Conservation (phyloP, 139 green algal species). For the Chlorella sp. region DNA sequence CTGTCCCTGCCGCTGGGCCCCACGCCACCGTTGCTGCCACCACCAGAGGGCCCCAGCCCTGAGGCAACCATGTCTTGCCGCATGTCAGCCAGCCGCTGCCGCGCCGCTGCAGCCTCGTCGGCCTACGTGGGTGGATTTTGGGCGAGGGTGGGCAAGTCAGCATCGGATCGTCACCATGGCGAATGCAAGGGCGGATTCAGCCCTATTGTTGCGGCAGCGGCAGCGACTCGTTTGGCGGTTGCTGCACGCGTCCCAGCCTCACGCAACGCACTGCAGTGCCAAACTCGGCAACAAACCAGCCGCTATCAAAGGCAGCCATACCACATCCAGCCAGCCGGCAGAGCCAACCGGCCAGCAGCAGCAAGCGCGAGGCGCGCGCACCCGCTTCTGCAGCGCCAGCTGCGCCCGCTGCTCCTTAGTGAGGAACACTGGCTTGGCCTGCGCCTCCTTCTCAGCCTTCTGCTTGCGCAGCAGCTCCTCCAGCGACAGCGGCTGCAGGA, state of each 20-base stretch:
- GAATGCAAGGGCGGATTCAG: no score
- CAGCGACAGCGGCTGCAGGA: constrained; percentile 83
- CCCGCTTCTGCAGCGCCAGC: constrained; percentile 76
- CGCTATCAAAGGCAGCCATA: no score
- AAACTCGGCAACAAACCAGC: no score
- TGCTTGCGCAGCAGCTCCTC: constrained; percentile 91
- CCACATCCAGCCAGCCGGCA: no score
- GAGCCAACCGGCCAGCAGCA: no score
- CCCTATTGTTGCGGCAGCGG: no score
- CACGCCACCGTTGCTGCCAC: background rate
- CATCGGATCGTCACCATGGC: no score
- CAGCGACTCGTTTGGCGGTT: no score
- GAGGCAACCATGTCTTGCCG: constrained; percentile 23
- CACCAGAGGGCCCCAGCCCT: background rate
- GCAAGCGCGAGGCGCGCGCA: no score
- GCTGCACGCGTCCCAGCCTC: no score
- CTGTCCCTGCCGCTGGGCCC: background rate
- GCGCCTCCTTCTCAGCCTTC: constrained; percentile 77
- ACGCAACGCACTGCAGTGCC: no score
- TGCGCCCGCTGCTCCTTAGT: constrained; percentile 89
- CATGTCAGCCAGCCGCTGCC: constrained; percentile 21
- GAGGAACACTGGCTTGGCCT: constrained; percentile 91
- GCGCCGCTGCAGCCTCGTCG: constrained; percentile 53
- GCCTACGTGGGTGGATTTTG: background rate
- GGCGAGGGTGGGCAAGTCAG: no score